Percentiles rank a stretch among this genome's conserved stretches.
Conservation (phyloP, 495 filamentous ascomycete genomes). For the Penicillium ochrochloron region DNA sequence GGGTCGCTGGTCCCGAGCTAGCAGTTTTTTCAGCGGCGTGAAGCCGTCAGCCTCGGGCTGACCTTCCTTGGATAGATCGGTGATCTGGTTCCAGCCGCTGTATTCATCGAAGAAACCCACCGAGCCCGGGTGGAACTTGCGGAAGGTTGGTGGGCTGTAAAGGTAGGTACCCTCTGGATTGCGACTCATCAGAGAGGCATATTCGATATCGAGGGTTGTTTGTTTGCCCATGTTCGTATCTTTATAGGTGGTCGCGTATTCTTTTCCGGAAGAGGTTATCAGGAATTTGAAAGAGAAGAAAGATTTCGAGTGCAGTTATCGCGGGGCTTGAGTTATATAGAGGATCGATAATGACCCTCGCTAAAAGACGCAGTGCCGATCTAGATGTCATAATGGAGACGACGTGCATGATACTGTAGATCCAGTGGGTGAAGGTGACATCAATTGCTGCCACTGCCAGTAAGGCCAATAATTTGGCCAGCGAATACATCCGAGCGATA, state of each 20-base stretch:
- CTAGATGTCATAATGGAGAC: constrained; percentile 6
- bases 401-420: constrained; percentile 3
- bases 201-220: constrained; percentile 15
- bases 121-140: constrained; percentile 17
- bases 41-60: constrained; percentile 18
- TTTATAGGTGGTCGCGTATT: background rate
- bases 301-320: too few species aligned
- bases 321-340: background rate
- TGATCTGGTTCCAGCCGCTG: constrained; percentile 16
- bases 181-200: constrained; percentile 20
- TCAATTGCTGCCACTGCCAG: background rate
- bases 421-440: background rate
- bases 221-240: background rate
- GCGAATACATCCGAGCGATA: background rate
- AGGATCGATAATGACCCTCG: background rate
- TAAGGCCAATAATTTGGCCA: background rate
- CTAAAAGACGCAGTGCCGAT: background rate
- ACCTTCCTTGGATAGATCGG: constrained; percentile 20
- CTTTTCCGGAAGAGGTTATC: background rate
- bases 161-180: constrained; percentile 15
- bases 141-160: constrained; percentile 16
- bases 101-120: constrained; percentile 21
- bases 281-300: background rate
- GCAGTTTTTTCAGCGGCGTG: background rate
- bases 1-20: background rate